Conservation (phyloP, 306 rosid species). For the Aeschynomene evenia region DNA sequence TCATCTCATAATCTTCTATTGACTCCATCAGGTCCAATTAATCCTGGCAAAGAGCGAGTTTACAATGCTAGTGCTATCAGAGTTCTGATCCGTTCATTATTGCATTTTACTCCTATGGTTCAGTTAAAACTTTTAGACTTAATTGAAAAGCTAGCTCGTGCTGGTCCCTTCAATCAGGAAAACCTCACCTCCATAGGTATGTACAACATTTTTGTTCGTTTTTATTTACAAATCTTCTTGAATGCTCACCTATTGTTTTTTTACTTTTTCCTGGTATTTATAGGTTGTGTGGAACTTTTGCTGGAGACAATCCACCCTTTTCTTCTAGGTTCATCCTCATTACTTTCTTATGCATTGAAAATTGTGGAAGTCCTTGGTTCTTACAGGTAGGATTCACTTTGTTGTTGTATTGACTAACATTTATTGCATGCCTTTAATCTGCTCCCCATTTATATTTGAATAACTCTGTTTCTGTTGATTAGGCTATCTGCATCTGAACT, state of each 20-base stretch:
- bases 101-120: slow-evolving; percentile 84
- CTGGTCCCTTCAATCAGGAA: slow-evolving; percentile 90
- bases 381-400: slow-evolving; percentile 63
- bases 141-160: slow-evolving; percentile 77
- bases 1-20: slow-evolving; percentile 51
- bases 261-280: slow-evolving; percentile 13
- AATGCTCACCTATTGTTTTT: slow-evolving; percentile 18
- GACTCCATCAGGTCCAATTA: slow-evolving; percentile 79
- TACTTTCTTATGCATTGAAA: slow-evolving; percentile 79
- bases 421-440: slow-evolving; percentile 26
- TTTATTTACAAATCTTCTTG: slow-evolving; percentile 22
- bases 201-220: slow-evolving; percentile 32
- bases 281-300: slow-evolving; percentile 94
- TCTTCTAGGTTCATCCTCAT: slow-evolving; percentile 79
- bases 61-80: slow-evolving; percentile 86
- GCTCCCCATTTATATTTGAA: slow-evolving; percentile 15
- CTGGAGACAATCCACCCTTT: slow-evolving; percentile 91
- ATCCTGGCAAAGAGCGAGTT: slow-evolving; percentile 70
- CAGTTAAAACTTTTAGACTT: slow-evolving; percentile 77
- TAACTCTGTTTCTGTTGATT: slow-evolving; percentile 42
- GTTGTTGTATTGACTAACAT: slow-evolving; percentile 16
- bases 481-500: slow-evolving; percentile 90
- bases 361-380: slow-evolving; percentile 94
- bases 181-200: slow-evolving; percentile 84
- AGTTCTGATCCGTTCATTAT: slow-evolving; percentile 77